Conservation (phyloP, 1,139 yeast genomes). For the Schizosaccharomyces versatilis region DNA sequence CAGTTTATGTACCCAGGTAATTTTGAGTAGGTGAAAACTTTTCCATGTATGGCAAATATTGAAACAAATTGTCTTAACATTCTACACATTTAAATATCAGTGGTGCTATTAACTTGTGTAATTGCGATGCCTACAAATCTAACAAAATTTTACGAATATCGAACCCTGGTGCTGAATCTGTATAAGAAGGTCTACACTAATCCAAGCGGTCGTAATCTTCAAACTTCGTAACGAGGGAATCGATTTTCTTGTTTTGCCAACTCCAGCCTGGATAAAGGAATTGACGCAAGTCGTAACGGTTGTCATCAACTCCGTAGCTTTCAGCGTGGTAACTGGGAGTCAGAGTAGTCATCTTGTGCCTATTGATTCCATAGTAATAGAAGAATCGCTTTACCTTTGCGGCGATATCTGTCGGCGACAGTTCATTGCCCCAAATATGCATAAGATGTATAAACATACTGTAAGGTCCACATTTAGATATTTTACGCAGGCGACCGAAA, state of each 20-base stretch:
- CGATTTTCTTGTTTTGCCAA: constrained; percentile 78
- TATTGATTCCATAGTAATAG: constrained; percentile 78
- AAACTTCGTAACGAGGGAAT: constrained; percentile 19
- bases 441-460: constrained; percentile 76
- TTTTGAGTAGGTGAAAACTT: too few relatives aligned
- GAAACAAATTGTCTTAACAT: too few relatives aligned
- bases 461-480: constrained; percentile 87
- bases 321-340: constrained; percentile 97
- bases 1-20: too few relatives aligned
- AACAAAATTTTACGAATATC: too few relatives aligned
- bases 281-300: constrained; percentile 84
- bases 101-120: too few relatives aligned
- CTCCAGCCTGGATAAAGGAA: constrained; percentile 81
- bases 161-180: too few relatives aligned
- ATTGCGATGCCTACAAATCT: too few relatives aligned
- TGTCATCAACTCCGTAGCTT: constrained; percentile 92
- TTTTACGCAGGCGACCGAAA: constrained; percentile 80
- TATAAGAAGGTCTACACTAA: too few relatives aligned
- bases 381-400: constrained; percentile 80
- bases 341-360: constrained; percentile 90
- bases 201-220: background rate
- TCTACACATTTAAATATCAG: too few relatives aligned
- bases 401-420: constrained; percentile 45
- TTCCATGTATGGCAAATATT: too few relatives aligned
- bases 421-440: constrained; percentile 48